These are phyloP conservation scores for Berberis thunbergii DNA, from an alignment of 164 flowering plant species.

Conservation along the genomic window DNA sequence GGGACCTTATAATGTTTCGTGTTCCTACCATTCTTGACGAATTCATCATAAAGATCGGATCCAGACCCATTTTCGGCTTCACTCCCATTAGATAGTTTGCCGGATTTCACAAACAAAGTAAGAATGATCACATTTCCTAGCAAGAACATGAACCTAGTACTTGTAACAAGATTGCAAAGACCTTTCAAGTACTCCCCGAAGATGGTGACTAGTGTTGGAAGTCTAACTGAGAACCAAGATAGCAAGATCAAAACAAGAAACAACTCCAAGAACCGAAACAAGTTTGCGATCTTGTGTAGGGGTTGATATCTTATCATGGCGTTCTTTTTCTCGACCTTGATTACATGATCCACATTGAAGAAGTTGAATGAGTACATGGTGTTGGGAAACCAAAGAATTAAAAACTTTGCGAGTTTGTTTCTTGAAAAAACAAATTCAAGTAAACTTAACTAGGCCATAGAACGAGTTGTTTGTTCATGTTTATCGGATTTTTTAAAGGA, in stretches of 20 bases:
- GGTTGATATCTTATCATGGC: slow-evolving; percentile 23
- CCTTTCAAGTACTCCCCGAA: slow-evolving; percentile 25
- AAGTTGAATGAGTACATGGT: slow-evolving; percentile 20
- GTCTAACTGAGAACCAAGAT: slow-evolving; percentile 34
- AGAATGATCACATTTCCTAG: slow-evolving; percentile 49
- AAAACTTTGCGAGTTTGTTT: no score
- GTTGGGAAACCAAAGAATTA: background rate
- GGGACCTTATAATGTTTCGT: slow-evolving; percentile 10
- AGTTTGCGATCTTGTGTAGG: slow-evolving; percentile 21
- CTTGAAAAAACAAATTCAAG: no score
- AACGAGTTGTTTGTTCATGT: no score
- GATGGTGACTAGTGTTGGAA: slow-evolving; percentile 33
- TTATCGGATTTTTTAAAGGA: no score
- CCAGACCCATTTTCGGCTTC: background rate
- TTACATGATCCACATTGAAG: slow-evolving; percentile 11
- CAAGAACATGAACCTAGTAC: slow-evolving; percentile 47
- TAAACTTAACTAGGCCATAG: no score
- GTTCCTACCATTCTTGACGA: slow-evolving; percentile 22
- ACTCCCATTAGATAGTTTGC: slow-evolving; percentile 20
- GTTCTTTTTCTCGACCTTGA: slow-evolving; percentile 36
- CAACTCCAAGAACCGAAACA: slow-evolving; percentile 46
- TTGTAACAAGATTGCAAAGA: slow-evolving; percentile 17
- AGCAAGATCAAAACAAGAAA: slow-evolving; percentile 27
- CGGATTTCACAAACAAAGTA: slow-evolving; percentile 47
- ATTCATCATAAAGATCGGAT: slow-evolving; percentile 34